These are phyloP conservation scores for Mycosphaerella arachidis DNA, from an alignment of 2,329 filamentous ascomycete species.

Conservation along the genomic window DNA sequence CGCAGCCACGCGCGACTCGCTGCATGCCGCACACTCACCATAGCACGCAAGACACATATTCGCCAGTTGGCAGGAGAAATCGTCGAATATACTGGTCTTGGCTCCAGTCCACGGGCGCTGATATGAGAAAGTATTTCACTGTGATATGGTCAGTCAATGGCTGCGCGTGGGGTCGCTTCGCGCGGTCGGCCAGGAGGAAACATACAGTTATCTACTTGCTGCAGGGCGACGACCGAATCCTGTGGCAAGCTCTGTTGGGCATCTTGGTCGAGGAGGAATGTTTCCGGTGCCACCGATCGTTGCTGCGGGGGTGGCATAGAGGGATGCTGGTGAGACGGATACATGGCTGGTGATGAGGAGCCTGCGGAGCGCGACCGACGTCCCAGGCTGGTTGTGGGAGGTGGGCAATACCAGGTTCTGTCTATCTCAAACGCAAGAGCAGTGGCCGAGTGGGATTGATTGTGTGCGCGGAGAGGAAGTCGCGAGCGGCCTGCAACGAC, in stretches of 20 bases:
- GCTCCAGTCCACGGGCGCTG: constrained; percentile 95
- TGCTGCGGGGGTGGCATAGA: constrained; percentile 70
- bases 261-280: constrained; percentile 96
- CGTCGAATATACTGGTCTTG: constrained; percentile 93
- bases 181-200: not conserved
- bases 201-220: constrained; percentile 97
- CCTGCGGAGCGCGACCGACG: not conserved
- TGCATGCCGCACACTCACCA: constrained; percentile 53
- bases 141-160: constrained; percentile 32
- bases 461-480: not conserved
- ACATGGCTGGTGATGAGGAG: constrained; percentile 35
- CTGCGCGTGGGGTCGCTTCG: not conserved
- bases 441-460: not conserved
- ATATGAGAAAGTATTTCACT: constrained; percentile 99
- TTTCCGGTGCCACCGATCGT: constrained; percentile 74
- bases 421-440: constrained; percentile 17
- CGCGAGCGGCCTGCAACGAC: constrained; percentile 15
- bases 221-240: constrained; percentile 92
- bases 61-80: constrained; percentile 91
- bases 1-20: constrained; percentile 10
- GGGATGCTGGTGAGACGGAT: constrained; percentile 56
- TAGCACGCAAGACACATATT: constrained; percentile 97
- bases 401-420: constrained; percentile 1
- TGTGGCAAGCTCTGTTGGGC: constrained; percentile 94
- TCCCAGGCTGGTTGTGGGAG: not conserved